Evolutionary conservation across 495 filamentous ascomycete genomes (phyloP).

Genomic region (Alectoria sarmentosa): DNA sequence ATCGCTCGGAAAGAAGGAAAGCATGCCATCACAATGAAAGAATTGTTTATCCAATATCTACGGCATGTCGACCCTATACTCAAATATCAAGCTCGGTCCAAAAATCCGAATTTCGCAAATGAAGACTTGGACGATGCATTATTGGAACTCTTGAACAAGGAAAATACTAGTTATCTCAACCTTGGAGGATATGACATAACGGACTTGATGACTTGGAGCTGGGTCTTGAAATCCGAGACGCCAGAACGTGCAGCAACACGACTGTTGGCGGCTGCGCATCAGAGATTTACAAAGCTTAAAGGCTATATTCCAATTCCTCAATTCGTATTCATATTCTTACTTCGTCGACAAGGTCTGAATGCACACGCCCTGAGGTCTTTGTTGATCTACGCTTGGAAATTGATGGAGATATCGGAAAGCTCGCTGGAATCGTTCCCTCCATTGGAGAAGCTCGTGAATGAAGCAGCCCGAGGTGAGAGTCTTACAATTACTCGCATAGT

Average conservation of each 20-base stretch:
- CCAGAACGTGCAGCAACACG: conserved; percentile 36
- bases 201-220: conserved; percentile 54
- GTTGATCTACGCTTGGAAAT: conserved; percentile 18
- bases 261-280: conserved; percentile 35
- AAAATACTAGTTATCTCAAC: conserved; percentile 32
- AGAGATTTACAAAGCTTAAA: conserved; percentile 11
- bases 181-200: conserved; percentile 35
- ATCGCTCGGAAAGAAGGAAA: neutral
- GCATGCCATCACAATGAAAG: conserved; percentile 31
- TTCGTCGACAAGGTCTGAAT: conserved; percentile 40
- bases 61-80: conserved; percentile 34
- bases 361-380: conserved; percentile 33
- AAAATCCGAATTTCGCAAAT: neutral
- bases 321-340: conserved; percentile 45
- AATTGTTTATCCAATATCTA: conserved; percentile 37
- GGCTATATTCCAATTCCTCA: conserved; percentile 31
- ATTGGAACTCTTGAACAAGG: conserved; percentile 33
- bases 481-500: neutral
- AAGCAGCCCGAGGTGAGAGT: conserved; percentile 15
- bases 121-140: conserved; percentile 29
- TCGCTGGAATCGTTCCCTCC: neutral
- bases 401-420: conserved; percentile 8
- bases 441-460: neutral
- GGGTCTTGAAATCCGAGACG: conserved; percentile 45
- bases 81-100: conserved; percentile 10